phyloP scores from a whole-genome alignment of 306 rosid genomes.

The Lathyrus aphaca region DNA sequence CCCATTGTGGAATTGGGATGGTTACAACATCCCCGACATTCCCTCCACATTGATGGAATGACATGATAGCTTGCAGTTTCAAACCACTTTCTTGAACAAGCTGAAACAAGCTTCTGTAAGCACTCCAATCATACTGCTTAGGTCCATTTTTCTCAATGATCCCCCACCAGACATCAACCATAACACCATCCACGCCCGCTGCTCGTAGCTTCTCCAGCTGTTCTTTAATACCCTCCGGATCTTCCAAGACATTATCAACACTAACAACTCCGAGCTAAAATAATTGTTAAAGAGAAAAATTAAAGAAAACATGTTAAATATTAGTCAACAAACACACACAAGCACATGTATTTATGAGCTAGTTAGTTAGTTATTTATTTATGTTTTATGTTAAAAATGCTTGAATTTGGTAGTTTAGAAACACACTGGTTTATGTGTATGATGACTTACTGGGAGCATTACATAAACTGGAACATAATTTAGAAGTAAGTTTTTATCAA shows the following conservation, averaged over 20 bases:
- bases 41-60: conserved; percentile 93
- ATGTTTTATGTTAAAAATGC: background rate
- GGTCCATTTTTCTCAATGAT: conserved; percentile 72
- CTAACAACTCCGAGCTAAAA: conserved; percentile 66
- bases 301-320: background rate
- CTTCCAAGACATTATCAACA: conserved; percentile 59
- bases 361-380: background rate
- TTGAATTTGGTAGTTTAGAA: background rate
- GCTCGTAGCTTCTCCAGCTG: conserved; percentile 55
- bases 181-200: conserved; percentile 80
- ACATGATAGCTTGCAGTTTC: conserved; percentile 82
- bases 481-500: conserved; percentile 53
- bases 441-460: conserved; percentile 82
- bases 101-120: conserved; percentile 70
- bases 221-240: conserved; percentile 47
- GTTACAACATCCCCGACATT: conserved; percentile 72
- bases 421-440: conserved; percentile 9
- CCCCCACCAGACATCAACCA: conserved; percentile 99
- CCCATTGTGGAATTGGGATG: conserved; percentile 80
- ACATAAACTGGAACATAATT: conserved; percentile 82
- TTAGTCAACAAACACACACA: background rate
- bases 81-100: conserved; percentile 61
- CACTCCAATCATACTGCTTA: conserved; percentile 68
- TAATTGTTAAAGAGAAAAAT: background rate
- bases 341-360: background rate